Evolutionary conservation across 768 basidiomycete genomes (phyloP).

Genomic region (Cubamyces sp.): DNA sequence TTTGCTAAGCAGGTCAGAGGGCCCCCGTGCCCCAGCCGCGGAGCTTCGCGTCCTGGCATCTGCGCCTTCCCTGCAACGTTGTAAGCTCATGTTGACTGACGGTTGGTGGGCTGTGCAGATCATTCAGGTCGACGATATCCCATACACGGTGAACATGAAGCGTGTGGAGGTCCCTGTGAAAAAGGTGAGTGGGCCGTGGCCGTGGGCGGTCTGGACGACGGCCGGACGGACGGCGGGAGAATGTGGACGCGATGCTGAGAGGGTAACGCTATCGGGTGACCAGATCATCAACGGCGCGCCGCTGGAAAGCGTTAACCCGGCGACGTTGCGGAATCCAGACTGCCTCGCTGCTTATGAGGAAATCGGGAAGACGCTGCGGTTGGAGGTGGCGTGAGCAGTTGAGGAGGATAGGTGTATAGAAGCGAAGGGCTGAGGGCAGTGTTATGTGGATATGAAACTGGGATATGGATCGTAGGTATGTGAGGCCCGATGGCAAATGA

Average conservation of each 20-base stretch:
- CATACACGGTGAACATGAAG: slow-evolving; percentile 82
- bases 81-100: slow-evolving; percentile 21
- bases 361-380: slow-evolving; percentile 54
- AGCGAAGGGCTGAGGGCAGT: no score
- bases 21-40: slow-evolving; percentile 3
- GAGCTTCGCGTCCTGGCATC: background rate
- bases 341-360: slow-evolving; percentile 65
- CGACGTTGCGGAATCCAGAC: slow-evolving; percentile 75
- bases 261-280: slow-evolving; percentile 8
- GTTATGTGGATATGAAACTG: background rate
- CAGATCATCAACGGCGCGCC: slow-evolving; percentile 82
- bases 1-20: background rate
- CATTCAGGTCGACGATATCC: slow-evolving; percentile 70
- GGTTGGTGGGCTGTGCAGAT: slow-evolving; percentile 47
- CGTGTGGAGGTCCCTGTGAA: slow-evolving; percentile 80
- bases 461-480: no score
- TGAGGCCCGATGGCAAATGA: no score
- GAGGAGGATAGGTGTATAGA: background rate
- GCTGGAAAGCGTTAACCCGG: slow-evolving; percentile 66
- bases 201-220: background rate
- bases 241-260: slow-evolving; percentile 9
- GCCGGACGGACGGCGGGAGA: slow-evolving; percentile 3
- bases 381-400: slow-evolving; percentile 41
- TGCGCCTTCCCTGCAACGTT: slow-evolving; percentile 30
- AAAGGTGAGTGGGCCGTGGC: slow-evolving; percentile 61